Evolutionary conservation across 1,139 yeast genomes (phyloP).

Genomic region (Eremothecium gossypii): DNA sequence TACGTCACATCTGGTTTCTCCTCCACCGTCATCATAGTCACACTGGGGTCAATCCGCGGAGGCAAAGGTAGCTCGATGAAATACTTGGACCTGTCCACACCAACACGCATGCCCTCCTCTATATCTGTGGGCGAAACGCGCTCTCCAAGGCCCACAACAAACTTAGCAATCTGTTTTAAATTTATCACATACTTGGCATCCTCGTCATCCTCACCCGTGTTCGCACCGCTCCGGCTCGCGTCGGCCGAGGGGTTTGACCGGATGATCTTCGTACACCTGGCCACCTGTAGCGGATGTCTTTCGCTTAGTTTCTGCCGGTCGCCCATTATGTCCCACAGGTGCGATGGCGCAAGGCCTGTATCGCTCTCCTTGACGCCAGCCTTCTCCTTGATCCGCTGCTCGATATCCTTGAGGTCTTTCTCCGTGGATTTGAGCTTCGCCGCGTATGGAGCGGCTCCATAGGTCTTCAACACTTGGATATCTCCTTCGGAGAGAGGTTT

Average conservation of each 20-base stretch:
- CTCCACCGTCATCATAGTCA: constrained; percentile 99
- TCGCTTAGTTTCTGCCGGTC: constrained; percentile 88
- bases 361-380: constrained; percentile 92
- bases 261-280: constrained; percentile 95
- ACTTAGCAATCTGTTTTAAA: constrained; percentile 95
- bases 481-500: constrained; percentile 91
- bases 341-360: constrained; percentile 92
- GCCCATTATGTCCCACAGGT: constrained; percentile 94
- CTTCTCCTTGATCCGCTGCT: constrained; percentile 81
- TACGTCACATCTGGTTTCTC: constrained; percentile 92
- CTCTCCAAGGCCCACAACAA: constrained; percentile 93
- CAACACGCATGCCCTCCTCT: constrained; percentile 99
- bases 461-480: constrained; percentile 90
- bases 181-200: constrained; percentile 90
- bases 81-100: constrained; percentile 94
- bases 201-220: constrained; percentile 54
- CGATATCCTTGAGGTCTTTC: constrained; percentile 74
- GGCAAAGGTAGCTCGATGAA: constrained; percentile 95
- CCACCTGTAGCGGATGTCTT: constrained; percentile 95
- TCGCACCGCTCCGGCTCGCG: constrained; percentile 9
- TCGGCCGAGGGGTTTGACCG: constrained; percentile 35
- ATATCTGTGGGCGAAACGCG: constrained; percentile 97
- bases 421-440: constrained; percentile 70
- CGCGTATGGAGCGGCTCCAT: constrained; percentile 96
- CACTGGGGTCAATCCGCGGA: constrained; percentile 94